These are phyloP conservation scores for Musa troglodytarum DNA, from an alignment of 176 grass and related monocot genomes.

Conservation along the genomic window DNA sequence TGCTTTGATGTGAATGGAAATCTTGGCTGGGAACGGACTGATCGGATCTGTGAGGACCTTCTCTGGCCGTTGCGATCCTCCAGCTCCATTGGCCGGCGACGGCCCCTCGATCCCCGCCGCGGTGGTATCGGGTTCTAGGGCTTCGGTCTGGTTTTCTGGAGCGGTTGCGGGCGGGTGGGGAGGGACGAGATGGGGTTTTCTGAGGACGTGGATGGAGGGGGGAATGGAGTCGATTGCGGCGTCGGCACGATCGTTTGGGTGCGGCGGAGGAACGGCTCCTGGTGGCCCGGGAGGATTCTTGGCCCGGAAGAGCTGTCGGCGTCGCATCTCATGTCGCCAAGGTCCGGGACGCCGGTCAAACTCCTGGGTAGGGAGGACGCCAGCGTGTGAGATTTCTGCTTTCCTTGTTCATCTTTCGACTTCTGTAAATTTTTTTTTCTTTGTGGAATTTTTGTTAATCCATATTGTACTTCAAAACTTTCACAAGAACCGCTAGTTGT, in stretches of 20 bases:
- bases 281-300: slow-evolving; percentile 61
- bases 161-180: not conserved
- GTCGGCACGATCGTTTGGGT: slow-evolving; percentile 55
- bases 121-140: not conserved
- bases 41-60: slow-evolving; percentile 11
- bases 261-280: slow-evolving; percentile 48
- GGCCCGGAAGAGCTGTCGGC: slow-evolving; percentile 33
- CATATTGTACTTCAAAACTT: not conserved
- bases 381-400: slow-evolving; percentile 24
- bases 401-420: not conserved
- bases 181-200: not conserved
- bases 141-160: not conserved
- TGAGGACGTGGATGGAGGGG: not conserved
- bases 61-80: not conserved
- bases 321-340: slow-evolving; percentile 19
- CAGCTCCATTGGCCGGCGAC: not conserved
- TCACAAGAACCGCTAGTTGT: not conserved
- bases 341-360: slow-evolving; percentile 42
- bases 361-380: slow-evolving; percentile 55
- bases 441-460: not conserved
- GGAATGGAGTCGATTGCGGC: slow-evolving; percentile 18
- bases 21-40: not conserved
- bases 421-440: not conserved
- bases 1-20: slow-evolving; percentile 4
- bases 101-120: not conserved